These are phyloP conservation scores for Ochromonas danica DNA, from an alignment of 108 stramenopile species.

Conservation along the genomic window DNA sequence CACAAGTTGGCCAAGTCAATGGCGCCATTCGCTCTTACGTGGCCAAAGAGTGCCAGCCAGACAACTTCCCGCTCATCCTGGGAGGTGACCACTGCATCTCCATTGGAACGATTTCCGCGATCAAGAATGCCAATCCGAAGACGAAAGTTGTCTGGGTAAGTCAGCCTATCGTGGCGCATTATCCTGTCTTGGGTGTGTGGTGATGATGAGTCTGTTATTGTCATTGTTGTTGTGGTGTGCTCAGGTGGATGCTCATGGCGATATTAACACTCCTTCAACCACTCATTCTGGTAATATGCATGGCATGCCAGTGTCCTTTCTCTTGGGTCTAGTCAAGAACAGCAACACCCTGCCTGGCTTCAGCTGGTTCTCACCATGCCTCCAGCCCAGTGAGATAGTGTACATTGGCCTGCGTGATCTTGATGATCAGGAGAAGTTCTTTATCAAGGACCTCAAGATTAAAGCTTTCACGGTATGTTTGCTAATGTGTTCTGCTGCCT, in stretches of 20 bases:
- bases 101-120: constrained; percentile 83
- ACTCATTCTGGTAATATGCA: constrained; percentile 96
- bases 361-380: constrained; percentile 68
- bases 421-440: constrained; percentile 75
- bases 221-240: neutral
- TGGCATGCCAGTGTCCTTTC: constrained; percentile 94
- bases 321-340: constrained; percentile 77
- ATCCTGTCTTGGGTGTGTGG: no score
- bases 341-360: constrained; percentile 72
- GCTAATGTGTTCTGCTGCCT: no score
- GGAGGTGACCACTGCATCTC: constrained; percentile 98
- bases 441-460: constrained; percentile 70
- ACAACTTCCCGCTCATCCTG: constrained; percentile 77
- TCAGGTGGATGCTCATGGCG: constrained; percentile 93
- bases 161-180: no score
- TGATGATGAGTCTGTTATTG: neutral
- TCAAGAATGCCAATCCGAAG: constrained; percentile 74
- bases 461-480: constrained; percentile 59
- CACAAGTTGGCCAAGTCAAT: neutral
- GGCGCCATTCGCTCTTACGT: neutral
- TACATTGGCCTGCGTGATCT: constrained; percentile 96
- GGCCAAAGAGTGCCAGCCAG: neutral
- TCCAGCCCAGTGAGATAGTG: constrained; percentile 67
- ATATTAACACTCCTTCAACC: constrained; percentile 87
- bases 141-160: constrained; percentile 89